Evolutionary conservation across 2,329 filamentous ascomycete species (phyloP), one percentile per base, ranked within the genome.

Genomic region (Drechslera avenae): DNA sequence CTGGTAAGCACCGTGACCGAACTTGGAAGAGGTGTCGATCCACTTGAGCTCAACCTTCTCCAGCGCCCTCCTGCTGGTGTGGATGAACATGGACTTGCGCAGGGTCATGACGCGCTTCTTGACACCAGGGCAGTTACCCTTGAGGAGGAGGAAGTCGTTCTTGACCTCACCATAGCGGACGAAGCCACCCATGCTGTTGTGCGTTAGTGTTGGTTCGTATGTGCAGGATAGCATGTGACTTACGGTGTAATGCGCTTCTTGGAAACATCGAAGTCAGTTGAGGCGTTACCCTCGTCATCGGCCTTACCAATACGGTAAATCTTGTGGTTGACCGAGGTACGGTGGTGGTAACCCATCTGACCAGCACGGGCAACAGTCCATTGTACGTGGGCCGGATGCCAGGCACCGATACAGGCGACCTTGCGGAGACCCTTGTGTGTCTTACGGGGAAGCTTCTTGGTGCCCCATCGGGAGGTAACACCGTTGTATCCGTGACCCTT

Each of bases 401-500:
- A 99, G 73, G 94, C 94, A 90, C 94, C 94, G 80, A 99, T 99
- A 96, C 94, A 99, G 77, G 94, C 94, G 73, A 99, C 93, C 90
- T 99, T 99, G 76, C 94, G 89, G 76, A 99, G 91, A 96, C 94
- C 94, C 89, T 99, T 99, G 90, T 99, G 94, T 60, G 94, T 99
- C 91, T 99, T 99, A 78, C 94, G 91, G 71, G 94, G 94, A 75
- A 99, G 91, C 91, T 97, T 99, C 90, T 97, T 99, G 84, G 94
- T 99, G 74, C 94, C 94, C 94, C 94, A 99, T 83, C 94, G 88
- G 80, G 87, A 84, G 67, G 94, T 99, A 74, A 99, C 94, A 89
- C 94, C 94, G 78, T 85, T 84, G 89, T 90, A 97, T 79, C 94
- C 94, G 85, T 97, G 91, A 85, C 94, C 94, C 88, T 96, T 97